These are phyloP conservation scores for Aspergillus sergii DNA, from an alignment of 2,329 filamentous ascomycete genomes.

Conservation along the genomic window DNA sequence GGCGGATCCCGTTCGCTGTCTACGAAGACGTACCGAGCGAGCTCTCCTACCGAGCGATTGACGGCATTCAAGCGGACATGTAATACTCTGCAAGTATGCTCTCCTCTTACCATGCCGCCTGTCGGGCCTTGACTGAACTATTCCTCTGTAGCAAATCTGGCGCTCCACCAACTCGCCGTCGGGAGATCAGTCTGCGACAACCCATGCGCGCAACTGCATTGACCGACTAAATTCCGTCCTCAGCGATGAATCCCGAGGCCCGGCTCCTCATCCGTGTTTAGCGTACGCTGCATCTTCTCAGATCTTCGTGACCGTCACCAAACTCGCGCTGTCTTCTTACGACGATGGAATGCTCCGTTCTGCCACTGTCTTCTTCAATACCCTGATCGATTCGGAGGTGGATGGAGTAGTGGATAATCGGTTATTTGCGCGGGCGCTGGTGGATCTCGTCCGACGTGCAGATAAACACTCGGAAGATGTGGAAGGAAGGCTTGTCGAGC, in stretches of 20 bases:
- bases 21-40: conserved; percentile 52
- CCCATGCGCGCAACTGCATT: conserved; percentile 55
- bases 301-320: conserved; percentile 85
- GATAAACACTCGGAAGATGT: conserved; percentile 70
- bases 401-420: conserved; percentile 90
- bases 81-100: conserved; percentile 57
- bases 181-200: conserved; percentile 54
- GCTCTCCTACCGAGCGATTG: conserved; percentile 62
- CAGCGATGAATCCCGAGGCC: conserved; percentile 84
- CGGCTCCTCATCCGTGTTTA: conserved; percentile 88
- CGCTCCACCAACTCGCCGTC: conserved; percentile 56
- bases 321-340: conserved; percentile 82
- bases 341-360: conserved; percentile 85
- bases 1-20: conserved; percentile 55
- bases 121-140: neutral
- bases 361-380: conserved; percentile 83
- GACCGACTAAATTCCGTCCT: conserved; percentile 68
- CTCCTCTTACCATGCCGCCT: neutral
- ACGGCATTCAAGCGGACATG: conserved; percentile 64
- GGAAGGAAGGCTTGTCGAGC: conserved; percentile 85
- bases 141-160: conserved; percentile 57
- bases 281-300: conserved; percentile 82
- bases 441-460: conserved; percentile 80
- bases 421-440: conserved; percentile 81
- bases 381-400: conserved; percentile 93